A percentile compares a stretch with the other conserved stretches of the same genome.
phyloP scores from a whole-genome alignment of 192 early-diverging fungal species.

The Geranomyces variabilis region DNA sequence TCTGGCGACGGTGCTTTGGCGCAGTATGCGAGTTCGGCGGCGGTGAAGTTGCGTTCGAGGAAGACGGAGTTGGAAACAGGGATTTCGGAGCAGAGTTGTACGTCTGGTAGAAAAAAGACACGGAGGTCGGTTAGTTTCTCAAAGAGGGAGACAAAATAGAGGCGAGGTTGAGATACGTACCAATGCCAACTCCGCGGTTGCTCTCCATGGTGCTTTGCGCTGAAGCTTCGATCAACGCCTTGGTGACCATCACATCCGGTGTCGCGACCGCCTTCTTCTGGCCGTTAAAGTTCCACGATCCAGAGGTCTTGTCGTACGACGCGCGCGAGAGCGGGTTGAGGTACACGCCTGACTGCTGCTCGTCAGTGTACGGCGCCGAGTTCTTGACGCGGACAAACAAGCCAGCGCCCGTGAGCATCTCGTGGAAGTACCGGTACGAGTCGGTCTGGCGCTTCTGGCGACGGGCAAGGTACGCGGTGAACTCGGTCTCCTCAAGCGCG shows the following conservation, averaged over 20 bases:
- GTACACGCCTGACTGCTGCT: conserved; percentile 80
- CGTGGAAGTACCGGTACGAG: conserved; percentile 90
- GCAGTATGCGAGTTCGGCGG: conserved; percentile 81
- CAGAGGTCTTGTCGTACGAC: conserved; percentile 70
- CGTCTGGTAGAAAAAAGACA: conserved; percentile 58
- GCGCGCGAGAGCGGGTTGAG: conserved; percentile 87
- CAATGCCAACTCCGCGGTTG: conserved; percentile 18
- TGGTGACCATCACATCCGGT: conserved; percentile 60
- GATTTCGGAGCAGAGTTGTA: conserved; percentile 82
- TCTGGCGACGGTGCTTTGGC: conserved; percentile 66
- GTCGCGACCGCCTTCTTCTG: conserved; percentile 34
- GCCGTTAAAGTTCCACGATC: conserved; percentile 69
- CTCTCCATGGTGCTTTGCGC: conserved; percentile 39
- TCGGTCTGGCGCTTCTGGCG: conserved; percentile 72
- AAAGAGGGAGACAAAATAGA: too few species aligned
- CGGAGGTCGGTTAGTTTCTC: too few species aligned
- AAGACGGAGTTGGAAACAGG: conserved; percentile 83
- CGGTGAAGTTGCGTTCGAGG: conserved; percentile 90
- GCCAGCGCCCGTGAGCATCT: conserved; percentile 77
- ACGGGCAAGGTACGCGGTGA: conserved; percentile 70
- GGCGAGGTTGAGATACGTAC: neutral
- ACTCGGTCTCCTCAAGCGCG: conserved; percentile 70
- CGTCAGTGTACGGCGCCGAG: conserved; percentile 81
- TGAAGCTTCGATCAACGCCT: conserved; percentile 50
- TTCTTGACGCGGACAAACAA: conserved; percentile 88